These are phyloP conservation scores for Lactifluus pinguis DNA, from an alignment of 768 basidiomycete genomes.

Conservation along the genomic window DNA sequence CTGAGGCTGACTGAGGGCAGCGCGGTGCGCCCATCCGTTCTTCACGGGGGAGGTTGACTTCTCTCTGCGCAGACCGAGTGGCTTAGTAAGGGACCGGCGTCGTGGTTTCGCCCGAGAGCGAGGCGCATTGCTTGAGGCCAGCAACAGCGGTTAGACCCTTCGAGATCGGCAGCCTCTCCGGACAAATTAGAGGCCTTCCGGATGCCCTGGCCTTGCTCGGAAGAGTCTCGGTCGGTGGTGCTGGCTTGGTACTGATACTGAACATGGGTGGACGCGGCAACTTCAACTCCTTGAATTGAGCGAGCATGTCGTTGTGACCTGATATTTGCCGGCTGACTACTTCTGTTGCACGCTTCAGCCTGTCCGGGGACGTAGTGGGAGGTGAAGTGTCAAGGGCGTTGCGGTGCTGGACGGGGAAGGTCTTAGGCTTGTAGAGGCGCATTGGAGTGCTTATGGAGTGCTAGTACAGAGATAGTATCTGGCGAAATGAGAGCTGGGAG, in stretches of 20 bases:
- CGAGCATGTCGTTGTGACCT: conserved; percentile 7
- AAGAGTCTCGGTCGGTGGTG: neutral
- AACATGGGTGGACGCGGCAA: neutral
- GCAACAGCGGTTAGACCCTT: neutral
- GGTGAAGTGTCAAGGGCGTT: neutral
- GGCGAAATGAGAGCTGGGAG: conserved; percentile 4
- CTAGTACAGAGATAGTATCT: neutral
- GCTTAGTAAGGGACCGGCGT: neutral
- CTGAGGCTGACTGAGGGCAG: no score
- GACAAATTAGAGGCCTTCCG: neutral
- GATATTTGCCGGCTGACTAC: conserved; percentile 10
- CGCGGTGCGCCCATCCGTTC: no score
- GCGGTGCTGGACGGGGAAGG: neutral
- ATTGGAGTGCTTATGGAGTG: conserved; percentile 3
- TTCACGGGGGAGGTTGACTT: neutral
- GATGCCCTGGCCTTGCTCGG: neutral
- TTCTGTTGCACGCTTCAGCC: conserved; percentile 10
- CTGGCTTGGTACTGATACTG: no score
- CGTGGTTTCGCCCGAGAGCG: neutral
- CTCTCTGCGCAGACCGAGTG: no score
- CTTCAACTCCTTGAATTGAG: conserved; percentile 7
- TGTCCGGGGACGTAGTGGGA: neutral
- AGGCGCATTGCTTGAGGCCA: neutral
- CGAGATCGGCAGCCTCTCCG: no score
- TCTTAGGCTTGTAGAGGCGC: conserved; percentile 12